Percentiles rank a stretch among this genome's conserved stretches.
Evolutionary conservation across 495 filamentous ascomycete species (phyloP).

Genomic region (Penicillium subrubescens): DNA sequence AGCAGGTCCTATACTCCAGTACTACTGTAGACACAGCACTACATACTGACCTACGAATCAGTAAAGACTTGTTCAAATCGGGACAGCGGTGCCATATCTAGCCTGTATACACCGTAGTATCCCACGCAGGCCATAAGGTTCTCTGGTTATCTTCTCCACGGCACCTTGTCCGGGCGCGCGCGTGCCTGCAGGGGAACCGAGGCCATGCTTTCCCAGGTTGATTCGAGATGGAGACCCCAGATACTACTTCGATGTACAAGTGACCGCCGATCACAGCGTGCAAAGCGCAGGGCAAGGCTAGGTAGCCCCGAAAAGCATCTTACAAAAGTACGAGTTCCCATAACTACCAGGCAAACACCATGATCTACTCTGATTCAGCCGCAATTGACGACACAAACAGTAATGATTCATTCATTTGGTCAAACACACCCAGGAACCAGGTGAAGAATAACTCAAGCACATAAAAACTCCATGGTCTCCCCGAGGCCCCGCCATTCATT

Average conservation of each 20-base stretch:
- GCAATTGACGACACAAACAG: not conserved
- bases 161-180: not conserved
- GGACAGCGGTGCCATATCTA: not conserved
- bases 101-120: not conserved
- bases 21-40: not conserved
- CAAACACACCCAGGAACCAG: not conserved
- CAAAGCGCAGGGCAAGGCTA: not conserved
- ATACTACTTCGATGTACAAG: not conserved
- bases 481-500: conserved; percentile 30
- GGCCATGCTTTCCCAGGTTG: not conserved
- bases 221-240: not conserved
- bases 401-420: not conserved
- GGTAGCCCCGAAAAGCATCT: not conserved
- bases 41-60: not conserved
- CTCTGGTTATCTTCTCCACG: not conserved
- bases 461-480: conserved; percentile 30
- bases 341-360: not conserved
- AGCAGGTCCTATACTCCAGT: not conserved
- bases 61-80: not conserved
- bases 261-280: not conserved
- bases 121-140: not conserved
- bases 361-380: not conserved
- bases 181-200: not conserved
- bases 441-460: conserved; percentile 16
- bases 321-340: not conserved